Conservation (phyloP, 495 filamentous ascomycete genomes). For the Patellaria atrata region DNA sequence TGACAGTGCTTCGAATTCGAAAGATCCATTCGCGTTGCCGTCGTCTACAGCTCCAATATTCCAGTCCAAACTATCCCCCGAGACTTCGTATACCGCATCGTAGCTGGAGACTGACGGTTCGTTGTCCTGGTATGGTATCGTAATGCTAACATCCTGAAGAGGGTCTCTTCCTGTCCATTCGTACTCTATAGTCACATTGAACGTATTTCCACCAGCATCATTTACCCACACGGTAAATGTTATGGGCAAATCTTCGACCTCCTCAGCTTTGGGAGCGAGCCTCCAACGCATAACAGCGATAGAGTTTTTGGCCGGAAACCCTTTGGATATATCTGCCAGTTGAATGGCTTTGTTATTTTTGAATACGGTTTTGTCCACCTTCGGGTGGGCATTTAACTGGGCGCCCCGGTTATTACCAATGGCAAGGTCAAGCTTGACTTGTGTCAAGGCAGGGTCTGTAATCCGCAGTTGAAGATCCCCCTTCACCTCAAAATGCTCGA, state of each 20-base stretch:
- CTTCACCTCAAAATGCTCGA: slow-evolving; percentile 74
- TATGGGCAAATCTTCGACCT: slow-evolving; percentile 61
- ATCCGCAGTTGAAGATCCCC: slow-evolving; percentile 84
- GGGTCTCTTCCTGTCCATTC: slow-evolving; percentile 65
- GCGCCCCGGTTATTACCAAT: slow-evolving; percentile 61
- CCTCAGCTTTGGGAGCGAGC: slow-evolving; percentile 55
- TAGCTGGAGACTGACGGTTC: slow-evolving; percentile 86
- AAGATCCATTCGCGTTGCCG: slow-evolving; percentile 64
- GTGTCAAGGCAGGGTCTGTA: slow-evolving; percentile 71
- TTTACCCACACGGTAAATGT: slow-evolving; percentile 95
- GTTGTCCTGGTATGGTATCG: slow-evolving; percentile 66
- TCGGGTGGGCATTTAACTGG: slow-evolving; percentile 86
- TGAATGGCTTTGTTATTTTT: slow-evolving; percentile 66
- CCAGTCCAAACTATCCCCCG: slow-evolving; percentile 89
- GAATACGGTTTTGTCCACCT: slow-evolving; percentile 80
- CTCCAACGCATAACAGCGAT: slow-evolving; percentile 86
- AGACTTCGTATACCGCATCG: slow-evolving; percentile 86
- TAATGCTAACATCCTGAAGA: slow-evolving; percentile 70
- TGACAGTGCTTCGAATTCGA: slow-evolving; percentile 85
- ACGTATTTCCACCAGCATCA: slow-evolving; percentile 60
- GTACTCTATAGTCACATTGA: slow-evolving; percentile 82
- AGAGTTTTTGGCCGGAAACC: slow-evolving; percentile 82
- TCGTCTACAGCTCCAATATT: slow-evolving; percentile 70
- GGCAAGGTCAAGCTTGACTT: slow-evolving; percentile 67
- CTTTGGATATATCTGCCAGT: slow-evolving; percentile 64